Conservation (phyloP, 345 rosid genomes). For the Citropsis articulata region DNA sequence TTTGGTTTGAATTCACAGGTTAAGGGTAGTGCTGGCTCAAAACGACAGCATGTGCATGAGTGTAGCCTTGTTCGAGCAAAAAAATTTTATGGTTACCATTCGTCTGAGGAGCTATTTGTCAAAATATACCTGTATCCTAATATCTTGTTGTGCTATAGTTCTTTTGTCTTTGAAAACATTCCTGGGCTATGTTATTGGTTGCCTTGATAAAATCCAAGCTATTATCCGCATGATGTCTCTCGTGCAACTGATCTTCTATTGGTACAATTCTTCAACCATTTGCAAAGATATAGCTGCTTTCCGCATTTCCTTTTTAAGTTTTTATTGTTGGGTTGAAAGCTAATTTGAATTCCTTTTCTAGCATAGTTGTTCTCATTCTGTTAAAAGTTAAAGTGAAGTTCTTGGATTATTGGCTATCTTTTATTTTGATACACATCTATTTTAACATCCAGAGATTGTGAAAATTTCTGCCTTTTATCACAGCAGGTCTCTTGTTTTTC, state of each 20-base stretch:
- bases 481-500: slow-evolving; percentile 12
- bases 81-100: slow-evolving; percentile 84
- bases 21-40: slow-evolving; percentile 60
- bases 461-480: not conserved
- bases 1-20: slow-evolving; percentile 45
- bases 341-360: not conserved
- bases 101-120: slow-evolving; percentile 81
- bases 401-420: not conserved
- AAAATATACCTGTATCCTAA: slow-evolving; percentile 90
- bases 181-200: slow-evolving; percentile 13
- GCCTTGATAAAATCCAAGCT: slow-evolving; percentile 59
- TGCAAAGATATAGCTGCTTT: not conserved
- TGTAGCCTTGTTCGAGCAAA: slow-evolving; percentile 78
- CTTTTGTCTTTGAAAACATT: slow-evolving; percentile 10
- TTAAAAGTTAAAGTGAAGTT: not conserved
- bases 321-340: not conserved
- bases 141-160: slow-evolving; percentile 11
- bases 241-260: slow-evolving; percentile 69
- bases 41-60: slow-evolving; percentile 83
- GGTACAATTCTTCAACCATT: slow-evolving; percentile 37
- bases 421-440: not conserved
- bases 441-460: not conserved
- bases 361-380: not conserved
- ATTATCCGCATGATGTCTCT: slow-evolving; percentile 71
- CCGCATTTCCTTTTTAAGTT: not conserved